Base-by-base conservation (phyloP, 768 basidiomycete genomes). In the Tylopilus rubrobrunneus region DNA sequence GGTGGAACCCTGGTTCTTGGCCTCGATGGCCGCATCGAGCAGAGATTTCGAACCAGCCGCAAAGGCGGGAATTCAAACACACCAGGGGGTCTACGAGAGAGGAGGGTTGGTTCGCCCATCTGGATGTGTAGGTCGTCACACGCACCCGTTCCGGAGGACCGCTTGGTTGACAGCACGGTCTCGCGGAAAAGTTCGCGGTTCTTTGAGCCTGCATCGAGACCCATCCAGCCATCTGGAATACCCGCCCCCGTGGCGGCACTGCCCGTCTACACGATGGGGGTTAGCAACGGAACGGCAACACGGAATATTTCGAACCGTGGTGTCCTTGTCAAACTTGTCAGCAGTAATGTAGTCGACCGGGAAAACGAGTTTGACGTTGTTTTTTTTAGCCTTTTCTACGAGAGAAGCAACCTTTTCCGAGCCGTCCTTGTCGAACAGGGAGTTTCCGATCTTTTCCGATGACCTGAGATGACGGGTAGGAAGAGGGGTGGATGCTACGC, bases 61-160 rank as follows among this genome's bases (percentile, higher is more conserved):
- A 64, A 99, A 99, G 19, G 84, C 83, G 90, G 84, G 78, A 97
- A 96, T 72, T 99, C 96, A 71, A 99, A 99, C 37, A 99, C 96
- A 62, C 96, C 96, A 34, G 95, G 88, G 40, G 97, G 96, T 36
- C 96, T 98, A 67, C 61, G 67, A 44, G 23, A 51, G 29, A 27
- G 46, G 14, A 9, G 39, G 7, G 19, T 58, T 29, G 12, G 42
- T 28, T 27, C 34, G 28, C 21, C 12, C 34, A 12, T 40, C 5
- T 28, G 21, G 14, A 11, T 17, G 42, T 9, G 21, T 10, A 19
- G 15, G 17, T n/a, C 25, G 5, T 25, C 44, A 12, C 31, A 71
- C 79, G 67, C 59, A 87, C 90, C 90, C 90, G 61, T 94, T 94
- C 96, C 96, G 98, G 49, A 99, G 84, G 66, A 98, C 92, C 37